Evolutionary conservation across 805 yeast species (phyloP).

Genomic region (Saturnispora sekii): DNA sequence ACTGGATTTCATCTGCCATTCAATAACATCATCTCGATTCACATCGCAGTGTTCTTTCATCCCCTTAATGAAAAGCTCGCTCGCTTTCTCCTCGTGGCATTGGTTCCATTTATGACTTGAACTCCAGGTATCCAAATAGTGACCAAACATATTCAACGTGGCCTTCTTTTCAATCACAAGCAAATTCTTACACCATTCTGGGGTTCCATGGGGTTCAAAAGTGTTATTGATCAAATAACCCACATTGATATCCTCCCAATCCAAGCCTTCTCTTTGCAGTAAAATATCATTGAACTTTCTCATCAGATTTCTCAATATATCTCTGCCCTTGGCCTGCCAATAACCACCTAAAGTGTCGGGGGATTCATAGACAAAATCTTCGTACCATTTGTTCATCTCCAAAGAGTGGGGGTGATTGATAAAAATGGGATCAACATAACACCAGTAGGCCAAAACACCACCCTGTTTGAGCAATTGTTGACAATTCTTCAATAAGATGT

Average conservation of each 20-base stretch:
- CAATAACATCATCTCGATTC: constrained; percentile 32
- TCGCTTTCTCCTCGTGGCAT: constrained; percentile 29
- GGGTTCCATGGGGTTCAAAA: constrained; percentile 14
- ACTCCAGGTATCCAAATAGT: constrained; percentile 63
- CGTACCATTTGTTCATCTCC: constrained; percentile 35
- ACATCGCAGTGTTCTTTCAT: constrained; percentile 37
- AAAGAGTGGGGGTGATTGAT: constrained; percentile 13
- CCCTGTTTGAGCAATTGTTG: constrained; percentile 29
- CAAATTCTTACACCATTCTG: constrained; percentile 14
- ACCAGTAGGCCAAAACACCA: constrained; percentile 61
- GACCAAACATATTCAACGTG: constrained; percentile 36
- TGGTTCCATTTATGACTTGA: constrained; percentile 50
- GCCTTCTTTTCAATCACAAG: constrained; percentile 29
- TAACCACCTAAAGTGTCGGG: constrained; percentile 46
- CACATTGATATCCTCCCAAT: constrained; percentile 23
- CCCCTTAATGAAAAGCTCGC: constrained; percentile 26
- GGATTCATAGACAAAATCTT: constrained; percentile 33
- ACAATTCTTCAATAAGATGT: constrained; percentile 23
- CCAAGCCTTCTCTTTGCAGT: constrained; percentile 24
- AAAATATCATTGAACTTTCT: constrained; percentile 31
- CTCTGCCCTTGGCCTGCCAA: constrained; percentile 85
- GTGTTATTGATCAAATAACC: constrained; percentile 13
- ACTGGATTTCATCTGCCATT: constrained; percentile 11
- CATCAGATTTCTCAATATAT: constrained; percentile 36
- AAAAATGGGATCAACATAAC: constrained; percentile 63